These are phyloP conservation scores for Parmelia sp. DNA, from an alignment of 495 filamentous ascomycete genomes.

Conservation along the genomic window DNA sequence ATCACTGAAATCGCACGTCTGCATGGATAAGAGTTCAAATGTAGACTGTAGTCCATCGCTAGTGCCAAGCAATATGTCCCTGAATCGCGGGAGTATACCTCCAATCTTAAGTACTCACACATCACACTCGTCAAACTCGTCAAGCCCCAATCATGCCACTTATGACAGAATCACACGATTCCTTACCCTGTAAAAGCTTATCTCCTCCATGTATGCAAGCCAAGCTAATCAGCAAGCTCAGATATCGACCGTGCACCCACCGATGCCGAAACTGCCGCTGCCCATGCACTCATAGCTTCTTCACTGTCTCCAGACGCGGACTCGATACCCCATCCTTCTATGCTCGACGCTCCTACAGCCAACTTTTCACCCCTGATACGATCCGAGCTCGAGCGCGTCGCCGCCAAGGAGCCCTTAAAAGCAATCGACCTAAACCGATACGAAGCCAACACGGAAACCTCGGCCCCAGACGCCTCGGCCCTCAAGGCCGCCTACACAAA, in stretches of 20 bases:
- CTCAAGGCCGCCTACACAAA: conserved; percentile 9
- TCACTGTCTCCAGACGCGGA: conserved; percentile 50
- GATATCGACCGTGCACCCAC: conserved; percentile 65
- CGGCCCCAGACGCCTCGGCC: conserved; percentile 21
- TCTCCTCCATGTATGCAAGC: conserved; percentile 3
- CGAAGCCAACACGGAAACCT: conserved; percentile 49
- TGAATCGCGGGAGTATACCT: too few species aligned
- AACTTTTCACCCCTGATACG: conserved; percentile 57
- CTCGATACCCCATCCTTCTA: conserved; percentile 37
- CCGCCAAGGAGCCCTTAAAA: conserved; percentile 45
- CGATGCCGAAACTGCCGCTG: conserved; percentile 51
- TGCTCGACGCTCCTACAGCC: conserved; percentile 37
- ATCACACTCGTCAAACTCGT: not conserved
- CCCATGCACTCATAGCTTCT: conserved; percentile 52
- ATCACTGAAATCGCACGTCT: too few species aligned
- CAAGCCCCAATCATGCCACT: conserved; percentile 50
- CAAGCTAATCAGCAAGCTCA: conserved; percentile 10
- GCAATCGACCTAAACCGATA: conserved; percentile 80
- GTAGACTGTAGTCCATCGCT: not conserved
- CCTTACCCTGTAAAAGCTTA: conserved; percentile 65
- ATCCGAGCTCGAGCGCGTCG: conserved; percentile 56
- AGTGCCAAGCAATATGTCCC: not conserved
- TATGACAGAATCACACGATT: conserved; percentile 69
- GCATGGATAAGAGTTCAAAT: too few species aligned
- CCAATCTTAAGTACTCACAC: not conserved